Conservation (phyloP, 371 early-diverging fungal species). For the Mortierella sp. region DNA sequence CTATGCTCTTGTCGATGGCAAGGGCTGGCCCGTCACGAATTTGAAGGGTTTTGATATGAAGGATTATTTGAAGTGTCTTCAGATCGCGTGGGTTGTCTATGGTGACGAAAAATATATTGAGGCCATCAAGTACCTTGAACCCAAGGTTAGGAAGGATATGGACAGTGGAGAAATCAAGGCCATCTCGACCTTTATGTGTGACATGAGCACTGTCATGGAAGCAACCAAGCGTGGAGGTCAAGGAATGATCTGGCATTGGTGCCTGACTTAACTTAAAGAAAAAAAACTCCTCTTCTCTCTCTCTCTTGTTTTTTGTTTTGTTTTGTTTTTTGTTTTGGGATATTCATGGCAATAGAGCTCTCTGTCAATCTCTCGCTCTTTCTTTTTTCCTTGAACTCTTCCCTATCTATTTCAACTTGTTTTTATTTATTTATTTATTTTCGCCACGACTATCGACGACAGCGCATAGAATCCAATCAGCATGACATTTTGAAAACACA, state of each 20-base stretch:
- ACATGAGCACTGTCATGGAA: conserved; percentile 39
- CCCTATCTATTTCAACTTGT: no score
- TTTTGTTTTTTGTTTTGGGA: no score
- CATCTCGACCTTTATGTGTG: conserved; percentile 37
- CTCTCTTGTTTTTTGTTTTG: conserved; percentile 2
- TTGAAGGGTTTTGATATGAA: conserved; percentile 41
- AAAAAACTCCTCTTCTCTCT: not conserved
- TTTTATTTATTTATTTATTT: no score
- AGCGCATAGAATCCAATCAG: no score
- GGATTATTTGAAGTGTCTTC: conserved; percentile 52
- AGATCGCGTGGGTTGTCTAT: conserved; percentile 58
- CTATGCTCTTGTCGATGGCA: conserved; percentile 53
- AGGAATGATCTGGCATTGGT: conserved; percentile 52
- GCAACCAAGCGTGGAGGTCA: conserved; percentile 40
- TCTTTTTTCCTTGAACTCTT: no score
- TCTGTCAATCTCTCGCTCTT: no score
- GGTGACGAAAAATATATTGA: conserved; percentile 48
- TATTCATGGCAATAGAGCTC: no score
- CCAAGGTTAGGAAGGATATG: conserved; percentile 28
- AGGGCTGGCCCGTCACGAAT: conserved; percentile 56
- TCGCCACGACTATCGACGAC: no score
- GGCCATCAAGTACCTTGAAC: conserved; percentile 28
- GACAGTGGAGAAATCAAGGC: conserved; percentile 25
- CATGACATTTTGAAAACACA: no score
- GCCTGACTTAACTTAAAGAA: conserved; percentile 25